Conservation (phyloP, 2,329 filamentous ascomycete genomes). For the Penicillium sclerotiorum region DNA sequence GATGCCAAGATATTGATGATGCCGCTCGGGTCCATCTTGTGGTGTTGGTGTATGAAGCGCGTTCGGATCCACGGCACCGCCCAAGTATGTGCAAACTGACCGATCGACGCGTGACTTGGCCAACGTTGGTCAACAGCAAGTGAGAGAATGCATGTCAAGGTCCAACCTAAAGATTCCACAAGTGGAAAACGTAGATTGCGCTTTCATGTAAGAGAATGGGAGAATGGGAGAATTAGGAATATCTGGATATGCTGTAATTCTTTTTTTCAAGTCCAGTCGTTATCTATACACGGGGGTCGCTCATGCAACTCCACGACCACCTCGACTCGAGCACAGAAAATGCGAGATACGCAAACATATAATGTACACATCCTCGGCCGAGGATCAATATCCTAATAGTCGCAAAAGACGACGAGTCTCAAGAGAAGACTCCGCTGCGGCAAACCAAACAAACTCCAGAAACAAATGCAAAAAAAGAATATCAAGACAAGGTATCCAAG, state of each 20-base stretch:
- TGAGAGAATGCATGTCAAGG: too few relatives aligned
- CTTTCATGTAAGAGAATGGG: too few relatives aligned
- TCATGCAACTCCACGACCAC: constrained; percentile 16
- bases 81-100: neutral
- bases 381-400: constrained; percentile 38
- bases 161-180: too few relatives aligned
- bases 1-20: constrained; percentile 7
- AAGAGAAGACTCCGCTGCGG: constrained; percentile 35
- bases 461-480: constrained; percentile 37
- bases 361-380: constrained; percentile 38
- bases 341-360: constrained; percentile 34
- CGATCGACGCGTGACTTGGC: neutral
- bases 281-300: constrained; percentile 28
- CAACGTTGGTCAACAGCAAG: too few relatives aligned
- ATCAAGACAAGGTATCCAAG: constrained; percentile 18
- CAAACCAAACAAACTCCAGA: constrained; percentile 40
- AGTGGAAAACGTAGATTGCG: too few relatives aligned
- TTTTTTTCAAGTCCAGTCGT: constrained; percentile 26
- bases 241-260: constrained; percentile 19
- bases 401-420: constrained; percentile 32
- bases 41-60: neutral
- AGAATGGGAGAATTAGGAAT: neutral
- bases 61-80: neutral
- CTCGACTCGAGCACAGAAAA: constrained; percentile 18
- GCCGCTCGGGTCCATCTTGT: neutral